These are phyloP conservation scores for Candida insectalens DNA, from an alignment of 805 yeast genomes.

Conservation along the genomic window DNA sequence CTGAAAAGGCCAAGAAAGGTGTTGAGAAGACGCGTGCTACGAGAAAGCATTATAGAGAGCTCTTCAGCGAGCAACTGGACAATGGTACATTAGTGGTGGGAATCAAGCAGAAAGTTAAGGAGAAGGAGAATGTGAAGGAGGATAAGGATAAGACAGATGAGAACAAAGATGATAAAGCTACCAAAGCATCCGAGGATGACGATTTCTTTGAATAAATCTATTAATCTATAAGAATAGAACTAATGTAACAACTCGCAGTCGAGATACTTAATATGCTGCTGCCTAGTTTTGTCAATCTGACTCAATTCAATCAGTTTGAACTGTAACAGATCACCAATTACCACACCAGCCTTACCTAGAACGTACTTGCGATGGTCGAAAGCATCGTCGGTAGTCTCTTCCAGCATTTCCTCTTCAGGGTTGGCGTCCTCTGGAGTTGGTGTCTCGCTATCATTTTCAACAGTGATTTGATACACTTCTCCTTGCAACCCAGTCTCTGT, in stretches of 20 bases:
- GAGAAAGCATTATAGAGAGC: slow-evolving; percentile 37
- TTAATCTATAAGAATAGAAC: neutral
- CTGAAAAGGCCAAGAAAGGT: slow-evolving; percentile 32
- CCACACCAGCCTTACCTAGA: slow-evolving; percentile 60
- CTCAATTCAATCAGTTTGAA: slow-evolving; percentile 40
- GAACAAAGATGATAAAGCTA: slow-evolving; percentile 8
- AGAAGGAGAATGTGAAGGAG: slow-evolving; percentile 6
- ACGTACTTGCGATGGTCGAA: slow-evolving; percentile 76
- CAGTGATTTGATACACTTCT: slow-evolving; percentile 31
- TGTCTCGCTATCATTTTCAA: slow-evolving; percentile 17
- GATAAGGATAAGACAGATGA: slow-evolving; percentile 5
- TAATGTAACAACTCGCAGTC: slow-evolving; percentile 24
- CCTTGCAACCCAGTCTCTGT: slow-evolving; percentile 32
- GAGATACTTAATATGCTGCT: slow-evolving; percentile 30
- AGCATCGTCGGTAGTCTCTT: slow-evolving; percentile 36
- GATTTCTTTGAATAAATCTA: slow-evolving; percentile 24
- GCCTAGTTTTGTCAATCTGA: slow-evolving; percentile 20
- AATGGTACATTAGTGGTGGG: slow-evolving; percentile 44
- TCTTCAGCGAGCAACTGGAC: slow-evolving; percentile 42
- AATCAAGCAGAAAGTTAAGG: slow-evolving; percentile 1
- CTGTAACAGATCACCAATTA: slow-evolving; percentile 64
- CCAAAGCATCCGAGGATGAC: slow-evolving; percentile 18
- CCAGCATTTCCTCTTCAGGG: slow-evolving; percentile 18
- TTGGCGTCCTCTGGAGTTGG: slow-evolving; percentile 1
- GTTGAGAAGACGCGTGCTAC: slow-evolving; percentile 32